Conservation (phyloP, 2,329 filamentous ascomycete genomes). For the Trichoderma afroharzianum region DNA sequence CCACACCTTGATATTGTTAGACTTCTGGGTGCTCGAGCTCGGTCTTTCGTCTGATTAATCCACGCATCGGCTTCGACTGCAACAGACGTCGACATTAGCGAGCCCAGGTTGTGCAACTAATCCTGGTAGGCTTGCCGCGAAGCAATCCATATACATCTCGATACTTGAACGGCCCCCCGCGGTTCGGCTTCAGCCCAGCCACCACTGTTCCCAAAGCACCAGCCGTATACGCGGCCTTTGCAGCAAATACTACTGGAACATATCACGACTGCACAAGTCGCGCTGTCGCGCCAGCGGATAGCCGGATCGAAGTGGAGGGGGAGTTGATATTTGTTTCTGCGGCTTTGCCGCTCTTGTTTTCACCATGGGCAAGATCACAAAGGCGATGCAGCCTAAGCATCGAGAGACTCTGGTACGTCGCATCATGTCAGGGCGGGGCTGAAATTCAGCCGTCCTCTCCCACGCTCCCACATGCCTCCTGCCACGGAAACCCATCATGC, state of each 20-base stretch:
- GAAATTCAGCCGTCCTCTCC: background rate
- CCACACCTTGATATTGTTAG: background rate
- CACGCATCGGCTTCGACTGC: background rate
- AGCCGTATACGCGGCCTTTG: background rate
- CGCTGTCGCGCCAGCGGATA: constrained; percentile 40
- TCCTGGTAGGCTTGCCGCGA: background rate
- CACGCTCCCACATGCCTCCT: background rate
- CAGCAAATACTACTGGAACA: background rate
- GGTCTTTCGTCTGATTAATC: background rate
- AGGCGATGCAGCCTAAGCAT: constrained; percentile 64
- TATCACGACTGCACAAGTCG: constrained; percentile 32
- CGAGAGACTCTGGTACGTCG: constrained; percentile 60
- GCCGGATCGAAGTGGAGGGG: constrained; percentile 54
- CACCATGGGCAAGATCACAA: constrained; percentile 67
- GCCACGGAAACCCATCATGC: background rate
- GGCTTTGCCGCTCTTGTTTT: constrained; percentile 56
- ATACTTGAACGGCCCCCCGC: background rate
- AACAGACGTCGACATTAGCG: background rate
- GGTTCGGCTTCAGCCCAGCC: constrained; percentile 10
- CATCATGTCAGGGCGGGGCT: background rate
- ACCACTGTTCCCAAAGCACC: background rate
- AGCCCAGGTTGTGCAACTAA: background rate
- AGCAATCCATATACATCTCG: background rate
- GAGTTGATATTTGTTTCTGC: constrained; percentile 46
- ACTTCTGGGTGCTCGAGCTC: background rate